These are phyloP conservation scores for Helianthus tuberosus DNA, from an alignment of 129 eudicot genomes.

Conservation along the genomic window DNA sequence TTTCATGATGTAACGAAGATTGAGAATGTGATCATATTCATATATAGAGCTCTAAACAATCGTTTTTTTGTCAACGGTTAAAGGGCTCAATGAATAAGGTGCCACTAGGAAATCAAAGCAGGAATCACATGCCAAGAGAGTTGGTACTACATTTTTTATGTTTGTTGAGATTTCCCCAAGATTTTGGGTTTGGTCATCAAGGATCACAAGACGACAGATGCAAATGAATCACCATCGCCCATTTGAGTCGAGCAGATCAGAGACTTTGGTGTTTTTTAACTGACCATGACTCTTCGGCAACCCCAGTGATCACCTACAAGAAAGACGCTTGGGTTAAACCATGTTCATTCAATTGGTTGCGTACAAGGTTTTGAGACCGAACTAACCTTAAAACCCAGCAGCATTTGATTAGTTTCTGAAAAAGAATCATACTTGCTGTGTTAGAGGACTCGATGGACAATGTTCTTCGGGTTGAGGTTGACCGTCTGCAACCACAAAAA, in stretches of 20 bases:
- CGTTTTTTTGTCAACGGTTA: background rate
- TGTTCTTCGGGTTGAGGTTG: slow-evolving; percentile 40
- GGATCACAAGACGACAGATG: background rate
- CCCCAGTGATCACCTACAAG: slow-evolving; percentile 24
- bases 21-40: background rate
- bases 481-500: slow-evolving; percentile 33
- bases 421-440: slow-evolving; percentile 33
- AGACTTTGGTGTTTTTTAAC: slow-evolving; percentile 22
- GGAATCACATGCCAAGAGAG: background rate
- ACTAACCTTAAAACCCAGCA: slow-evolving; percentile 24
- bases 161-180: background rate
- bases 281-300: slow-evolving; percentile 11
- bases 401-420: slow-evolving; percentile 8
- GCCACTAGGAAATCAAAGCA: background rate
- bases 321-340: background rate
- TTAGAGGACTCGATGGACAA: slow-evolving; percentile 24
- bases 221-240: slow-evolving; percentile 4
- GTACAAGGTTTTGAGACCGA: background rate
- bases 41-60: background rate
- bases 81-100: slow-evolving; percentile 6
- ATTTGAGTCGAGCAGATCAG: slow-evolving; percentile 10
- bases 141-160: background rate
- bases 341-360: background rate
- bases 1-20: background rate
- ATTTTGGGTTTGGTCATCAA: slow-evolving; percentile 6